Evolutionary conservation across 441 rosid genomes (phyloP), one percentile per base, ranked within the genome.

Genomic region (Syzygium syzygioides): DNA sequence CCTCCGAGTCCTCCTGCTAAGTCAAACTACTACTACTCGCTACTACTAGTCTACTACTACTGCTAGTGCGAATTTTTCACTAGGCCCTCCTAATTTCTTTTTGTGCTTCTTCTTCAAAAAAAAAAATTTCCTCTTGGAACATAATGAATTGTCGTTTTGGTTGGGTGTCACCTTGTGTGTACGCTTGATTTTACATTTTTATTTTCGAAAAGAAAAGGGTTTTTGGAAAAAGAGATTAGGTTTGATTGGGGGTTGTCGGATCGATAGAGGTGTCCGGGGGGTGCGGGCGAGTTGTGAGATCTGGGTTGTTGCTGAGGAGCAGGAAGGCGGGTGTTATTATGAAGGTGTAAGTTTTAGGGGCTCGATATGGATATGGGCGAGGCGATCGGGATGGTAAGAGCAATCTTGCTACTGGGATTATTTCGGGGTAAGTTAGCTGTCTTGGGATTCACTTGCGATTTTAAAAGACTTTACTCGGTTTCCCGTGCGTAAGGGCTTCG

Each of bases 331-430:
- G 48, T 0, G 9, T 68, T 37, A 23, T 76, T 41, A 76, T 23
- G 12, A 76, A 26, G 9, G 0, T 30, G 52, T 2, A 9, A 37
- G 5, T 41, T 25, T 41, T 12, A 12, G 3, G 0, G 2, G 3
- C 20, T n/a, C 4, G 18, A 6, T 62, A 1, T n/a, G 18, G 32
- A n/a, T 62, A 2, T 1, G n/a, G 3, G 19, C 2, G 7, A 60
- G n/a, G 1, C 23, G 6, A 15, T 0, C 1, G 18, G 41, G 32
- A 34, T 1, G 3, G 12, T 32, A 17, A 2, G 0, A 14, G 1
- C 3, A 2, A 23, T 23, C 28, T 2, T 0, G 2, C 23, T 1
- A 1, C 0, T 20, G 5, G 3, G 5, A 41, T 76, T 76, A 12
- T 20, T 76, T 76, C 7, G 2, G 3, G n/a, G 15, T 41, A 23